A percentile compares a stretch with the other conserved stretches of the same genome.
Conservation (phyloP, 495 filamentous ascomycete species). For the Cenococcum geophilum region DNA sequence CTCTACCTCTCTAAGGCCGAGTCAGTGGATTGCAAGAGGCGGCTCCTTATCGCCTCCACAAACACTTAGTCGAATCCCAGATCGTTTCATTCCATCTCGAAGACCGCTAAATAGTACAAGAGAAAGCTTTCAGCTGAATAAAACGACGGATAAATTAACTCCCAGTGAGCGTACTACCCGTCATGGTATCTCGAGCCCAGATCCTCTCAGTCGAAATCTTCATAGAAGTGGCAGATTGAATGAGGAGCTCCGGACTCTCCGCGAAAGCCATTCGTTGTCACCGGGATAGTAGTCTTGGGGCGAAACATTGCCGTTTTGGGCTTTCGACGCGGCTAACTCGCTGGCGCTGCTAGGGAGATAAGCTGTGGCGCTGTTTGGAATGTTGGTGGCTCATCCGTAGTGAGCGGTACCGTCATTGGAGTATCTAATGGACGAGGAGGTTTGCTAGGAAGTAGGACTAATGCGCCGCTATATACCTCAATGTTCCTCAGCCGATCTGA, state of each 20-base stretch:
- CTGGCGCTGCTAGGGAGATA: slow-evolving; percentile 36
- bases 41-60: slow-evolving; percentile 16
- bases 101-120: slow-evolving; percentile 41
- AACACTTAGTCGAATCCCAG: slow-evolving; percentile 39
- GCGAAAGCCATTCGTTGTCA: slow-evolving; percentile 25
- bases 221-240: slow-evolving; percentile 26
- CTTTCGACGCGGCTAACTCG: slow-evolving; percentile 15
- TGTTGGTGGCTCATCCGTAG: slow-evolving; percentile 61
- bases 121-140: slow-evolving; percentile 60
- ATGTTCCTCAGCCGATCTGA: slow-evolving; percentile 55
- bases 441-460: slow-evolving; percentile 60
- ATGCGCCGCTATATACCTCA: slow-evolving; percentile 67
- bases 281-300: slow-evolving; percentile 6
- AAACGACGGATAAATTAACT: slow-evolving; percentile 54
- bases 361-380: slow-evolving; percentile 75
- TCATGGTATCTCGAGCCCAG: slow-evolving; percentile 49
- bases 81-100: slow-evolving; percentile 65
- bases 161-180: slow-evolving; percentile 57
- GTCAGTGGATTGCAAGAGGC: slow-evolving; percentile 24
- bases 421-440: slow-evolving; percentile 58
- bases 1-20: slow-evolving; percentile 21
- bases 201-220: slow-evolving; percentile 59
- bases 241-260: slow-evolving; percentile 25
- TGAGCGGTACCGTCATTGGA: slow-evolving; percentile 43
- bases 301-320: slow-evolving; percentile 13